Evolutionary conservation across 2,329 filamentous ascomycete genomes (phyloP), one percentile per base, ranked within the genome.

Genomic region (Calonectria honghensis): DNA sequence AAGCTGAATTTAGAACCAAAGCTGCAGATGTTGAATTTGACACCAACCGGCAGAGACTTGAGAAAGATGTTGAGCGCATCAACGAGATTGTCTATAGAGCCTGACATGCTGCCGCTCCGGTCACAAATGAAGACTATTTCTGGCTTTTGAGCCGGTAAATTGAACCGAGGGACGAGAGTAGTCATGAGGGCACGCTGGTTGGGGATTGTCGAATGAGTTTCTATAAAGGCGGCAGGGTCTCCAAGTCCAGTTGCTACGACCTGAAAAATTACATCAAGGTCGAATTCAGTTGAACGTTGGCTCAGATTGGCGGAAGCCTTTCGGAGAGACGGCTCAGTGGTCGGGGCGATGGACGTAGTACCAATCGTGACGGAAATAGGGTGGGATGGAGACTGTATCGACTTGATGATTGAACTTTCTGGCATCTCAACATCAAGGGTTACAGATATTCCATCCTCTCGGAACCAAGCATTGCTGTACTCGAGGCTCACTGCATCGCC

Each of bases 91-190:
- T 77, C 75, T 3, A 93, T 93, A 41, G 89, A 90, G 0, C 5
- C 51, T 29, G 24, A 31, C 93, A 94, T 94, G 73, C 92, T 94
- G 0, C 93, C 93, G 71, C 92, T 94, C 66, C 93, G 89, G 81
- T 95, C 94, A 70, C 92, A 93, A 6, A 95, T 85, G 77, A 96
- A 95, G 20, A 95, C 90, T 27, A 95, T 88, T 80, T 96, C 94
- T 4, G 87, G 86, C 67, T 82, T 83, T 7, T 88, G 86, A 0
- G 88, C 81, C 0, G 91, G 90, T 0, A 94, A 85, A 14, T 87
- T 86, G 83, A 95, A 94, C 75, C 91, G 92, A 1, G 94, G 94
- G 0, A 95, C 92, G 0, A 95, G 85, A 0, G 93, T 94, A 0
- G 90, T 86, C 93, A 95, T 94, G 70, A 95, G 81, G 0, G 93